Conservation (phyloP, 2,329 filamentous ascomycete species). For the Verticillium isaacii region DNA sequence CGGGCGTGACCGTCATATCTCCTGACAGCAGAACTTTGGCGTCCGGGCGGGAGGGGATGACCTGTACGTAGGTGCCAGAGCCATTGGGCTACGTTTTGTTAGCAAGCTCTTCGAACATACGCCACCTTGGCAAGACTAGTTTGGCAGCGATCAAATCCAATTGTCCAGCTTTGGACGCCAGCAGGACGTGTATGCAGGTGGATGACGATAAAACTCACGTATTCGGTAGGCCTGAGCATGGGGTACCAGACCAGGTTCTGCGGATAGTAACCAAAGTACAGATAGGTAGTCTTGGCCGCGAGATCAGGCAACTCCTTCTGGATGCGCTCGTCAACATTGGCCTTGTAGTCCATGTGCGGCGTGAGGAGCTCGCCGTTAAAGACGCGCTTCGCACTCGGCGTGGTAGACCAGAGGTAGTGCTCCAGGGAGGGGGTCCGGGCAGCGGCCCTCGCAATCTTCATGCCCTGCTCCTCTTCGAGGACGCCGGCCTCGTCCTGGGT, state of each 20-base stretch:
- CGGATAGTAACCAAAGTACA: constrained; percentile 30
- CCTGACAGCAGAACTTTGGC: constrained; percentile 17
- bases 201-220: not conserved
- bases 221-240: constrained; percentile 1
- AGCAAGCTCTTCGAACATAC: not conserved
- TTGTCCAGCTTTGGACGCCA: too few species aligned
- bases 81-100: constrained; percentile 2
- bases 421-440: constrained; percentile 27
- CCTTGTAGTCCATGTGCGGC: constrained; percentile 39
- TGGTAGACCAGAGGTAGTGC: constrained; percentile 41
- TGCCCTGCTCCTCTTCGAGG: constrained; percentile 31
- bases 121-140: too few species aligned
- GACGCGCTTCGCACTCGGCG: constrained; percentile 27
- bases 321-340: constrained; percentile 33
- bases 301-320: constrained; percentile 23
- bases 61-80: constrained; percentile 14
- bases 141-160: too few species aligned
- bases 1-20: constrained; percentile 17
- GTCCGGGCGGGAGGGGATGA: constrained; percentile 13
- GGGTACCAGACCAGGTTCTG: constrained; percentile 20
- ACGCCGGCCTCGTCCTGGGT: constrained; percentile 1
- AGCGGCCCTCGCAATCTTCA: constrained; percentile 36
- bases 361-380: constrained; percentile 25
- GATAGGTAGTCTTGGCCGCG: constrained; percentile 32
- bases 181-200: too few species aligned